A percentile compares a stretch with the other conserved stretches of the same genome.
These are phyloP conservation scores for Roridomyces roridus DNA, from an alignment of 768 basidiomycete species.

Conservation along the genomic window DNA sequence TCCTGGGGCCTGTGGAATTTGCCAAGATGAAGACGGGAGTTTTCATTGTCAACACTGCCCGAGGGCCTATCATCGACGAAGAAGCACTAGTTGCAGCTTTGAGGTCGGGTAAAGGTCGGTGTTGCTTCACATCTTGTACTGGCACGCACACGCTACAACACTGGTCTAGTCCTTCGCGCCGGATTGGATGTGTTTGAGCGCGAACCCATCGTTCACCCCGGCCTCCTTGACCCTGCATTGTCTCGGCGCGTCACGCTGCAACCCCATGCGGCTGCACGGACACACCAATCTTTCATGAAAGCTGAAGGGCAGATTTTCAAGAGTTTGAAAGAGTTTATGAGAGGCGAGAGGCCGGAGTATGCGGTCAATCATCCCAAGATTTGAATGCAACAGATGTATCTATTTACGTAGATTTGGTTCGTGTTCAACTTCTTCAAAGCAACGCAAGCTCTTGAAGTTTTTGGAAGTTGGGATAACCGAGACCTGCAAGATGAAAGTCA, in stretches of 20 bases:
- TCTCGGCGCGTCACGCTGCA: conserved; percentile 18
- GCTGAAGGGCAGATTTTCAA: conserved; percentile 15
- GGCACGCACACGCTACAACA: neutral
- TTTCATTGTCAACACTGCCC: conserved; percentile 55
- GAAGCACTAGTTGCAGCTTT: conserved; percentile 47
- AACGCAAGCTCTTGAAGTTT: too few species aligned
- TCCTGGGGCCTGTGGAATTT: conserved; percentile 26
- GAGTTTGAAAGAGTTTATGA: conserved; percentile 20
- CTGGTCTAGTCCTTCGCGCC: conserved; percentile 14
- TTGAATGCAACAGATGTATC: too few species aligned
- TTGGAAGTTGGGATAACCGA: too few species aligned
- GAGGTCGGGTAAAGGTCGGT: conserved; percentile 32
- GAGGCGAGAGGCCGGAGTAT: conserved; percentile 3
- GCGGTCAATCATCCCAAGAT: neutral
- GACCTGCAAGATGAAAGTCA: too few species aligned
- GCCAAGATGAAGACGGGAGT: conserved; percentile 46
- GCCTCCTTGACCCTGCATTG: conserved; percentile 20
- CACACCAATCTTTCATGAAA: conserved; percentile 4
- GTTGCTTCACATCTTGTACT: neutral
- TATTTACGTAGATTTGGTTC: neutral
- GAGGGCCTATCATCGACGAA: conserved; percentile 57
- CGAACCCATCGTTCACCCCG: conserved; percentile 25
- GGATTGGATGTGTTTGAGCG: conserved; percentile 27
- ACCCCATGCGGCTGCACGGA: conserved; percentile 16
- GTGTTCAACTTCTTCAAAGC: neutral